Percentiles rank a stretch among this genome's conserved stretches.
Evolutionary conservation across 2,329 filamentous ascomycete species (phyloP).

Genomic region (Fusarium acutatum): DNA sequence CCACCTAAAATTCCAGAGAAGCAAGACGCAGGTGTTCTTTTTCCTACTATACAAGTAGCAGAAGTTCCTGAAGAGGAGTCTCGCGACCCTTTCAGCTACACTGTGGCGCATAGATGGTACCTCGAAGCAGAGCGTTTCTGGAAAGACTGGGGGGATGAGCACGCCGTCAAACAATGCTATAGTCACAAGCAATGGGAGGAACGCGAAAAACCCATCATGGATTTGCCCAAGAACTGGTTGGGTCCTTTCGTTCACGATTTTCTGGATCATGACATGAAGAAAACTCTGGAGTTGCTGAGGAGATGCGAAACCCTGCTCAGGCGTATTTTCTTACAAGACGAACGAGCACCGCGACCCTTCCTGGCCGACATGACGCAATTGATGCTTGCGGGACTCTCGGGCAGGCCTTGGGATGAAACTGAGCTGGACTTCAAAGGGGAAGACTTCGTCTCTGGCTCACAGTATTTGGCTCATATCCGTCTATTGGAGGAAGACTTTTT

Average conservation of each 20-base stretch:
- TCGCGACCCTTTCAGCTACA: slow-evolving; percentile 42
- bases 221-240: slow-evolving; percentile 37
- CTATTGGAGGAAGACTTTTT: slow-evolving; percentile 37
- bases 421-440: slow-evolving; percentile 18
- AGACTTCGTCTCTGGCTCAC: background rate
- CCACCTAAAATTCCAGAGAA: slow-evolving; percentile 14
- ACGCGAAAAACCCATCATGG: slow-evolving; percentile 31
- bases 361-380: slow-evolving; percentile 12
- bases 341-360: slow-evolving; percentile 27
- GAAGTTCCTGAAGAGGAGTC: slow-evolving; percentile 36
- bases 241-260: slow-evolving; percentile 32
- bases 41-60: slow-evolving; percentile 28
- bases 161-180: slow-evolving; percentile 29
- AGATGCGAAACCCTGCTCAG: slow-evolving; percentile 17
- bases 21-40: slow-evolving; percentile 35
- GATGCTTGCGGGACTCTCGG: slow-evolving; percentile 14
- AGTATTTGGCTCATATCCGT: slow-evolving; percentile 21
- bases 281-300: slow-evolving; percentile 16
- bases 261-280: slow-evolving; percentile 39
- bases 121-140: slow-evolving; percentile 27
- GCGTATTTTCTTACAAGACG: slow-evolving; percentile 8
- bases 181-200: background rate
- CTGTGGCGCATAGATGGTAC: slow-evolving; percentile 37
- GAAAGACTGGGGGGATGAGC: slow-evolving; percentile 24
- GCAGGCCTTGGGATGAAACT: background rate